These are phyloP conservation scores for Globisporangium middletonii DNA, from an alignment of 352 stramenopile species.

Conservation along the genomic window DNA sequence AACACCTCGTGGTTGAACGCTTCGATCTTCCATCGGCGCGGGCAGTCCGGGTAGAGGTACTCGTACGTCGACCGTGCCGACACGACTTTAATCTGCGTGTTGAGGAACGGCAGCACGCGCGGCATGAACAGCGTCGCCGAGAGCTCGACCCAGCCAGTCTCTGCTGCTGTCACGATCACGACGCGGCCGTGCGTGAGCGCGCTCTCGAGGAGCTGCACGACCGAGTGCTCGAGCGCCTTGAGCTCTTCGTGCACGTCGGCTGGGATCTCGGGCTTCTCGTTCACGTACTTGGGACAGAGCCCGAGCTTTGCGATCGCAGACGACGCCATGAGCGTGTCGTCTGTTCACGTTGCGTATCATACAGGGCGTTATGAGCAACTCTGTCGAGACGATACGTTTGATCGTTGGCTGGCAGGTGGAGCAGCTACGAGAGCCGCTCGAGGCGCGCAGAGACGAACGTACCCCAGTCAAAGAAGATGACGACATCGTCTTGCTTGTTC, in stretches of 20 bases:
- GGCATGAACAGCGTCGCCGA: constrained; percentile 87
- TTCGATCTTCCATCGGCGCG: constrained; percentile 85
- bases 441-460: constrained; percentile 11
- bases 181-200: constrained; percentile 72
- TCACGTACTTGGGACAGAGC: constrained; percentile 81
- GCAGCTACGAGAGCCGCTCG: not conserved
- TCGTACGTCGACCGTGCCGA: constrained; percentile 90
- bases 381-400: no score
- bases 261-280: constrained; percentile 75
- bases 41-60: constrained; percentile 80
- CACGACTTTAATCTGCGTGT: constrained; percentile 80
- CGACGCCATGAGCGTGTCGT: constrained; percentile 80
- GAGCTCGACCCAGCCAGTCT: constrained; percentile 88
- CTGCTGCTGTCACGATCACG: constrained; percentile 86
- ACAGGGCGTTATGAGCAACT: constrained; percentile 3
- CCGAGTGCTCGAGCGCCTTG: constrained; percentile 63
- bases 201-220: constrained; percentile 67
- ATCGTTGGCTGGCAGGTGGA: no score
- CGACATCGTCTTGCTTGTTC: constrained; percentile 43
- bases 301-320: constrained; percentile 75
- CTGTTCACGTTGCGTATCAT: constrained; percentile 19
- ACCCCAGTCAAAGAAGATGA: constrained; percentile 88
- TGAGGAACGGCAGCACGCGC: constrained; percentile 66
- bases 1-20: constrained; percentile 87
- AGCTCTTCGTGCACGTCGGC: constrained; percentile 68